Percentiles rank a stretch among this genome's conserved stretches.
Conservation (phyloP, 768 basidiomycete genomes). For the Pholiota conissans region DNA sequence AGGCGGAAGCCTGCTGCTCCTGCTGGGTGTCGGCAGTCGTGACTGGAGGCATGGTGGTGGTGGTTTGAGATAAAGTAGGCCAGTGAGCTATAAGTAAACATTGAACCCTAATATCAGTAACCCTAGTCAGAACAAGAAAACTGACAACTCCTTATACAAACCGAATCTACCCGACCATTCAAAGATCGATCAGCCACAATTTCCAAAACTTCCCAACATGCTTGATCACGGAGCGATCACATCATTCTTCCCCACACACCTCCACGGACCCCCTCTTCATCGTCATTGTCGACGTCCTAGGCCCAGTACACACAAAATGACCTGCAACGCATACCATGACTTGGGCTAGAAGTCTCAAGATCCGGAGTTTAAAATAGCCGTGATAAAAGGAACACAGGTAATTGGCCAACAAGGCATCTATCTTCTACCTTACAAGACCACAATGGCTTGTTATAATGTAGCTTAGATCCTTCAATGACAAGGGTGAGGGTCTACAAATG, state of each 20-base stretch:
- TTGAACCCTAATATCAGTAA: conserved; percentile 17
- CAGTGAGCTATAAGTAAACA: conserved; percentile 23
- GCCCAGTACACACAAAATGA: no score
- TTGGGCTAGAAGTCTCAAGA: not conserved
- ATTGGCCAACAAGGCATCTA: not conserved
- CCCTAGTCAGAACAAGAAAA: conserved; percentile 23
- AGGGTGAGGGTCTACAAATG: no score
- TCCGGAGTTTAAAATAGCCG: not conserved
- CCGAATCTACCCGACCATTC: conserved; percentile 38
- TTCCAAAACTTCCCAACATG: not conserved
- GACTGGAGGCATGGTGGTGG: conserved; percentile 48
- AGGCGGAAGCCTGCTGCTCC: conserved; percentile 36
- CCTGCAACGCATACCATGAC: not conserved
- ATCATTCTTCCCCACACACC: no score
- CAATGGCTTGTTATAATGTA: no score
- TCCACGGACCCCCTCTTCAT: no score
- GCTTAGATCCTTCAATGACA: no score
- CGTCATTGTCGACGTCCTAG: no score
- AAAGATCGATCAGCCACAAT: not conserved
- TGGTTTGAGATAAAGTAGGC: conserved; percentile 29
- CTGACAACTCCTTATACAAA: conserved; percentile 16
- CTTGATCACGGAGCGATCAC: no score
- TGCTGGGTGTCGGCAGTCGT: conserved; percentile 40
- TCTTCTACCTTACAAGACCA: no score
- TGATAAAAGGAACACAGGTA: not conserved